Evolutionary conservation across 208 protist species (phyloP).

Genomic region (Leishmania tropica): DNA sequence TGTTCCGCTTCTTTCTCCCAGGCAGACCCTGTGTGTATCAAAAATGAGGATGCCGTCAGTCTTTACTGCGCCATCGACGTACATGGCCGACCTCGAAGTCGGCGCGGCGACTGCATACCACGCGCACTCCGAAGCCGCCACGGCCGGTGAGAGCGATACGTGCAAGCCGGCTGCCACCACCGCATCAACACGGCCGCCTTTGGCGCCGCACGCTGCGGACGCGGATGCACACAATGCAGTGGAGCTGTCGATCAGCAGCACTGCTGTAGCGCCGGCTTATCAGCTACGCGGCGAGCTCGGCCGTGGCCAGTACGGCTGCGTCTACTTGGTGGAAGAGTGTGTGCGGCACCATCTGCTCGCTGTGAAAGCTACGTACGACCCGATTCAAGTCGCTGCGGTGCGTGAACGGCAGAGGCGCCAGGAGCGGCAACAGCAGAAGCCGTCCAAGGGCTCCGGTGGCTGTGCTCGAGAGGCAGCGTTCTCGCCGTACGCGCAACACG

Average conservation of each 20-base stretch:
- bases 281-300: slow-evolving; percentile 29
- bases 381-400: slow-evolving; percentile 17
- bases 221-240: slow-evolving; percentile 3
- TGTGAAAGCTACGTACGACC: slow-evolving; percentile 31
- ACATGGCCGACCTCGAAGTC: slow-evolving; percentile 10
- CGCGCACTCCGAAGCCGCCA: neutral
- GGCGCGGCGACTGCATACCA: neutral
- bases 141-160: neutral
- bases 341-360: slow-evolving; percentile 27
- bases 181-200: neutral
- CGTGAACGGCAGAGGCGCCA: slow-evolving; percentile 13
- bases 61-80: slow-evolving; percentile 3
- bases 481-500: neutral
- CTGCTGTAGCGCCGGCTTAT: slow-evolving; percentile 14
- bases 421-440: slow-evolving; percentile 14
- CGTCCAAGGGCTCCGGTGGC: neutral
- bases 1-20: neutral
- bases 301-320: slow-evolving; percentile 29
- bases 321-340: slow-evolving; percentile 29
- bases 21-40: neutral
- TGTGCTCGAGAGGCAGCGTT: neutral
- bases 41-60: neutral
- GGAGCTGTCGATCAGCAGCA: slow-evolving; percentile 20
- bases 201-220: neutral
- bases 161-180: neutral